Evolutionary conservation across 2,329 filamentous ascomycete genomes (phyloP).

Genomic region (Paecilomyces dactylethromorphus): DNA sequence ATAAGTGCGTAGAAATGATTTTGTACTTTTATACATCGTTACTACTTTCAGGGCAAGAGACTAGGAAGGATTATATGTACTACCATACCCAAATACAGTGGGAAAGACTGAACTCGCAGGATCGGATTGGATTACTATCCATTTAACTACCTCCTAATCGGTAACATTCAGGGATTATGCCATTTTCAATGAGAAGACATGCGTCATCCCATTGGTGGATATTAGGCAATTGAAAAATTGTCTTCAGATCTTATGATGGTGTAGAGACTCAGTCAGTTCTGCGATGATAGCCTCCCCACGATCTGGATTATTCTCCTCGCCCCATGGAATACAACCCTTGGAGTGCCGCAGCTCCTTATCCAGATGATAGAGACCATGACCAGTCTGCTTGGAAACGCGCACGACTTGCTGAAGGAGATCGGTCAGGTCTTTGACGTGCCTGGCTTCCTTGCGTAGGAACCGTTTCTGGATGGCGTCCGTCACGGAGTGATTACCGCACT

Average conservation of each 20-base stretch:
- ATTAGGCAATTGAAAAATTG: neutral
- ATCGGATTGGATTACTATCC: neutral
- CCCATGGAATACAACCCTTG: constrained; percentile 10
- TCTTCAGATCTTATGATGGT: neutral
- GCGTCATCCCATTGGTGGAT: too few relatives aligned
- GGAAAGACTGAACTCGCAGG: neutral
- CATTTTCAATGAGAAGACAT: neutral
- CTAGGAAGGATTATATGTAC: neutral
- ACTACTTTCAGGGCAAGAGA: neutral
- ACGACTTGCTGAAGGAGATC: constrained; percentile 16
- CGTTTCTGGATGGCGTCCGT: constrained; percentile 10
- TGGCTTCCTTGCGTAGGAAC: constrained; percentile 14
- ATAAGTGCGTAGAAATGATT: neutral
- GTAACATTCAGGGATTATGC: neutral
- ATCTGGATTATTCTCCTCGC: constrained; percentile 13
- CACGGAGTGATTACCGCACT: constrained; percentile 9
- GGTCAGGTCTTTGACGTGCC: constrained; percentile 16
- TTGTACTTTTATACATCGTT: neutral
- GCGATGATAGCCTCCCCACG: neutral
- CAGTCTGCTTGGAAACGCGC: constrained; percentile 16
- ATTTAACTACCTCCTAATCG: neutral
- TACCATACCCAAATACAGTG: neutral
- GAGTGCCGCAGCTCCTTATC: constrained; percentile 11
- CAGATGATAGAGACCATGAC: constrained; percentile 13
- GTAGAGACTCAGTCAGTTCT: neutral